Evolutionary conservation across 164 flowering plant species (phyloP), one percentile per base, ranked within the genome.

Genomic region (Vitis rotundifolia): DNA sequence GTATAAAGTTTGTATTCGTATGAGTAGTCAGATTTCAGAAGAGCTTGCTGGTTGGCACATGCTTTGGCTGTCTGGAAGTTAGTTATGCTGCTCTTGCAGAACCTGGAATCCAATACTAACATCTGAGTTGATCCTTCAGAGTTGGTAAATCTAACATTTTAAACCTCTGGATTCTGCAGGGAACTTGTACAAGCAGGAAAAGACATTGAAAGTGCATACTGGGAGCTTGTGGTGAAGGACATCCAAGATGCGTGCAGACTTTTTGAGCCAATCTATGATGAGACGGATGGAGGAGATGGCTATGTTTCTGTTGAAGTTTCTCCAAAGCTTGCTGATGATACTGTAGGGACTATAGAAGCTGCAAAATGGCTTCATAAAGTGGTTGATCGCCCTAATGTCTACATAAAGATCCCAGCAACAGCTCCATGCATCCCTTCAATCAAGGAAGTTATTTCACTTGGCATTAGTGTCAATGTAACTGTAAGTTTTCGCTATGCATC

Each of bases 241-340:
- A 95, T 95, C 70, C 99, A 95, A 80, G 99, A 95, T 80, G 99
- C 99, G 0, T 95, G 98, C 89, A 85, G 84, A 69, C 96, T 93
- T 68, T 95, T 95, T 77, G 99, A 95, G 77, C 74, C 91, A 52
- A 93, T 95, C 54, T 95, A 95, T 81, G 95, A 95, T 79, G 70
- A 90, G 77, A 91, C 99, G 11, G 86, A 91, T 80, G 98, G 80
- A 7, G 98, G 76, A 68, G 99, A 95, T 80, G 99, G 99, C 70
- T 95, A 95, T 80, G 99, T 95, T 28, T 95, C 99, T 63, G 99
- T 95, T 68, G 99, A 95, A 84, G 99, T 95, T 59, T 93, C 99
- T 73, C 99, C 99, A 3, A 79, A 77, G 69, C 97, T 95, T 67
- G 98, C 99, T 73, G 87, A 91, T 74, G 94, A 95, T 66, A 89